Evolutionary conservation across 1,139 yeast genomes (phyloP).

Genomic region (Suhomyces bokatorum): DNA sequence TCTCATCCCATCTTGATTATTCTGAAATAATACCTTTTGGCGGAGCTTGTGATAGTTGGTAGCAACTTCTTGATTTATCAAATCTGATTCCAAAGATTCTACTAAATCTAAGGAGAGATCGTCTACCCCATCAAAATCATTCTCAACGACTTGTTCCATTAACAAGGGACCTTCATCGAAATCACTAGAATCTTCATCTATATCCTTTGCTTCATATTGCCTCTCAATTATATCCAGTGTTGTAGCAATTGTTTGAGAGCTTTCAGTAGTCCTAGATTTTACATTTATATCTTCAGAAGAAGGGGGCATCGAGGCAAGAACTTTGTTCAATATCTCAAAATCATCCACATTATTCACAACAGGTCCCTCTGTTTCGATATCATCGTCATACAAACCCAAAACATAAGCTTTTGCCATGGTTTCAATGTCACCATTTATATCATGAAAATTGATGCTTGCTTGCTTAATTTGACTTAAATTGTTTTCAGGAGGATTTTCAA

Average conservation of each 20-base stretch:
- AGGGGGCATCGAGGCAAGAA: slow-evolving; percentile 12
- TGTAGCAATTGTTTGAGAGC: slow-evolving; percentile 15
- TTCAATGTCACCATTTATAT: slow-evolving; percentile 47
- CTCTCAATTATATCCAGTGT: slow-evolving; percentile 29
- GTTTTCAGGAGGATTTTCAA: neutral
- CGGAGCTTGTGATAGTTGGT: slow-evolving; percentile 60
- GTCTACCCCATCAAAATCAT: slow-evolving; percentile 23
- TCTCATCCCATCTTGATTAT: slow-evolving; percentile 48
- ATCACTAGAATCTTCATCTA: slow-evolving; percentile 26
- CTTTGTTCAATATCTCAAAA: slow-evolving; percentile 52
- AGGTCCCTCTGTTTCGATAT: slow-evolving; percentile 56
- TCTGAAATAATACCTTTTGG: slow-evolving; percentile 45
- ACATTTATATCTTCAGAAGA: neutral
- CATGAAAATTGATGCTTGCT: slow-evolving; percentile 36
- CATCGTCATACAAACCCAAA: slow-evolving; percentile 62
- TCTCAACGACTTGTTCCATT: slow-evolving; percentile 41
- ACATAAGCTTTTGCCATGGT: slow-evolving; percentile 62
- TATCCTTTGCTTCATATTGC: slow-evolving; percentile 35
- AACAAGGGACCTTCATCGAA: slow-evolving; percentile 35
- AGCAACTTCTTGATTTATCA: slow-evolving; percentile 47
- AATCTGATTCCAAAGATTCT: slow-evolving; percentile 26
- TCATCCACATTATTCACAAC: slow-evolving; percentile 57
- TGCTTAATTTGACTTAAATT: slow-evolving; percentile 14
- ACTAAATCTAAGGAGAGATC: neutral
- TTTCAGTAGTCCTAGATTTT: neutral